Conservation (phyloP, 441 rosid species). For the Pelargonium myrrhifolium region DNA sequence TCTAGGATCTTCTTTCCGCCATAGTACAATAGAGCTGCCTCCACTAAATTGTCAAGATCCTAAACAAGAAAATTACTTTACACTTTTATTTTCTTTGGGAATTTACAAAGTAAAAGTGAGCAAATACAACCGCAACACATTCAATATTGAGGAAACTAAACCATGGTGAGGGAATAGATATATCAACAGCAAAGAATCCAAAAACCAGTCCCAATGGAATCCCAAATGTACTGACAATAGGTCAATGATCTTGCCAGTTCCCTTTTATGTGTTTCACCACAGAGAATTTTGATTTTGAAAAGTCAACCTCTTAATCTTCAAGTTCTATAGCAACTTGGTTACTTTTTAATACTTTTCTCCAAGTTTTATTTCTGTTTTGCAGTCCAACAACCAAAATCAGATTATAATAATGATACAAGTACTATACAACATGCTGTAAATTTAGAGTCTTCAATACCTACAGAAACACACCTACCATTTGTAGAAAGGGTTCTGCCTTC, state of each 20-base stretch:
- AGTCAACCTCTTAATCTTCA: background rate
- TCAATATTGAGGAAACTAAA: background rate
- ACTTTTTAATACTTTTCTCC: background rate
- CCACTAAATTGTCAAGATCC: conserved; percentile 88
- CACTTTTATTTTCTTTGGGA: background rate
- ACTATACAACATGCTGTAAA: background rate
- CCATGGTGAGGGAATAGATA: background rate
- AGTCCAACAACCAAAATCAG: background rate
- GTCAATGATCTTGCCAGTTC: background rate
- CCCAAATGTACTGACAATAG: background rate
- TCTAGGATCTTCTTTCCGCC: conserved; percentile 66
- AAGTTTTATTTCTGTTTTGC: background rate
- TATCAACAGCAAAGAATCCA: background rate
- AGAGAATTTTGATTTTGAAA: background rate
- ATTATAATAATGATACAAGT: background rate
- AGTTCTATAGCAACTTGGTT: background rate
- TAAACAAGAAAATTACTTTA: conserved; percentile 20
- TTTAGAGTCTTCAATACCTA: conserved; percentile 2
- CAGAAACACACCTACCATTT: conserved; percentile 2
- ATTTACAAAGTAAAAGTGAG: conserved; percentile 1
- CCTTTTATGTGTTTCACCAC: background rate
- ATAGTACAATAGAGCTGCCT: conserved; percentile 76
- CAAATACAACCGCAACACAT: background rate
- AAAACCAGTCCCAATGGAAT: background rate
- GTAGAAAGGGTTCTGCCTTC: background rate